Evolutionary conservation across 768 basidiomycete species (phyloP), one percentile per base, ranked within the genome.

Genomic region (Sporobolomyces pararoseus): DNA sequence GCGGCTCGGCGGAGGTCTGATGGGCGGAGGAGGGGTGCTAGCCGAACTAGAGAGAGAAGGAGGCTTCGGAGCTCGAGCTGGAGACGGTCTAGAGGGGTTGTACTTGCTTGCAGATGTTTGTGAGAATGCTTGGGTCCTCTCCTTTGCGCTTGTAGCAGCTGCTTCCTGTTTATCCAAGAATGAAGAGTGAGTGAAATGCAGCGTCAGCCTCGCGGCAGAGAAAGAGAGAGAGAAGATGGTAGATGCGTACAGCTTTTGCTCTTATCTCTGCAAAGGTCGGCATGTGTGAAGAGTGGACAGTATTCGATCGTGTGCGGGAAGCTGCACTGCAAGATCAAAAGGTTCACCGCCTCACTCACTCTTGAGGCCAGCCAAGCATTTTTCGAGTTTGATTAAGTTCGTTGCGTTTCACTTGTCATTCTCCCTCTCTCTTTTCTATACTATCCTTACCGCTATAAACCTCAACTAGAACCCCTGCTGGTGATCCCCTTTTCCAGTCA

Each of bases 161-260:
- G 51, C 23, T 65, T 70, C 64, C 59, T 70, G 44, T 3, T n/a
- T n/a, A n/a, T n/a, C n/a, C n/a, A n/a, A 27, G 54, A 21, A 16
- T 14, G 19, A 14, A 25, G 25, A n/a, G 27, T 12, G 63, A 52
- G 31, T 37, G 44, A 23, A 17, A 31, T 31, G 42, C 27, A 27
- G 4, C 27, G n/a, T 7, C 42, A 27, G 59, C 19, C 23, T 19
- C 37, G 53, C 7, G 53, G 29, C 5, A 34, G 37, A 49, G 58
- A 21, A 14, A 29, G 47, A 3, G 66, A 17, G 42, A 23, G 44
- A 17, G 66, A 21, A 27, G 7, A 16, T n/a, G n/a, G n/a, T 17
- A 46, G 21, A 21, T 13, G 21, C 42, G 50, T n/a, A 54, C 58
- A 16, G 58, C 65, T 44, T 61, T 66, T 23, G 42, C 42, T 7